phyloP scores from a whole-genome alignment of 139 green algal species.

The Chlamydomonas incerta region DNA sequence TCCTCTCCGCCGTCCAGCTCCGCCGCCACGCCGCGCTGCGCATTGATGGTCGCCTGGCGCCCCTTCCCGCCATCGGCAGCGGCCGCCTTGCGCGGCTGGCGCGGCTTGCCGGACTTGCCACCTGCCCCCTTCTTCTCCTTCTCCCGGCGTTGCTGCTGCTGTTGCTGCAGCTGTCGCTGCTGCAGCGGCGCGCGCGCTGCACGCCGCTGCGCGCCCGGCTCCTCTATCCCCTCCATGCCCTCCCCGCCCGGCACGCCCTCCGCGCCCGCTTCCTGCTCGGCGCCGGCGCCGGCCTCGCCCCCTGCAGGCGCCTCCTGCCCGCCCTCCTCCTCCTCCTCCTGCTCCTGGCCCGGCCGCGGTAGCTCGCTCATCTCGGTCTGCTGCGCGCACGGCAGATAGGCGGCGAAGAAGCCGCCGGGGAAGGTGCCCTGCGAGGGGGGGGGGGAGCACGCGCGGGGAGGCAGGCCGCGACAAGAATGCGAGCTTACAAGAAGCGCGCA shows the following conservation, averaged over 20 bases:
- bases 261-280: not conserved
- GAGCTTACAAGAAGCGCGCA: too few relatives aligned
- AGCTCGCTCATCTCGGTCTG: constrained; percentile 44
- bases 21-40: not conserved
- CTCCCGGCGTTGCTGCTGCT: not conserved
- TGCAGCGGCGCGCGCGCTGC: not conserved
- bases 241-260: not conserved
- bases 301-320: not conserved
- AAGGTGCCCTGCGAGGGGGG: constrained; percentile 73
- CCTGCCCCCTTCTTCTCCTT: not conserved
- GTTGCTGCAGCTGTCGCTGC: constrained; percentile 3
- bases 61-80: not conserved
- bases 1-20: not conserved
- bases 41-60: not conserved
- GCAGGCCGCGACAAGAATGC: too few relatives aligned
- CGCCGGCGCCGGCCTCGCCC: constrained; percentile 19
- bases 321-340: constrained; percentile 36
- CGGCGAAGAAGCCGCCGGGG: constrained; percentile 70
- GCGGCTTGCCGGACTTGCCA: not conserved
- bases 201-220: too few relatives aligned
- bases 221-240: not conserved
- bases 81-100: not conserved
- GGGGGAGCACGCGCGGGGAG: not conserved
- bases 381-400: constrained; percentile 66
- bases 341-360: constrained; percentile 30